These are phyloP conservation scores for Corylus heterophylla DNA, from an alignment of 306 rosid species.

Conservation along the genomic window DNA sequence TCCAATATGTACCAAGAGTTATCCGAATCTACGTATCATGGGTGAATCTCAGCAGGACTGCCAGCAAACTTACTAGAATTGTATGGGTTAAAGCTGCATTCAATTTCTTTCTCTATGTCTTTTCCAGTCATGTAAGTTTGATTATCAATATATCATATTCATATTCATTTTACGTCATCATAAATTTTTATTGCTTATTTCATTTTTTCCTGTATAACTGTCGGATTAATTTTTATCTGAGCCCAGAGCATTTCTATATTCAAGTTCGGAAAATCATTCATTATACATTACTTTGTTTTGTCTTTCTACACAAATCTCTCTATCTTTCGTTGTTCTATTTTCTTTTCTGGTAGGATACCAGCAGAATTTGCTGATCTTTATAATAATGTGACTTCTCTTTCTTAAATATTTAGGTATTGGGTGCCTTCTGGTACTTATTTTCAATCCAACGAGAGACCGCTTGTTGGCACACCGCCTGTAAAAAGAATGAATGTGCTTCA, in stretches of 20 bases:
- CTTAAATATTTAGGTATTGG: slow-evolving; percentile 55
- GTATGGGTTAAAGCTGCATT: slow-evolving; percentile 97
- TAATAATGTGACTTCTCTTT: not conserved
- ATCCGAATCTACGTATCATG: slow-evolving; percentile 75
- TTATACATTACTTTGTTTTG: no score
- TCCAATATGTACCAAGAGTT: slow-evolving; percentile 82
- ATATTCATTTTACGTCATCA: not conserved
- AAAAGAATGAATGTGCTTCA: slow-evolving; percentile 18
- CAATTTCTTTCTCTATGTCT: slow-evolving; percentile 87
- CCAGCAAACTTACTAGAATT: slow-evolving; percentile 80
- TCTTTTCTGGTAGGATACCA: no score
- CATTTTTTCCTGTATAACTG: no score
- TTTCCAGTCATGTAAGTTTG: slow-evolving; percentile 87
- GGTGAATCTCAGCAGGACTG: slow-evolving; percentile 78
- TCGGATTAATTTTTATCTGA: no score
- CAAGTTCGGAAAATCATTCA: no score
- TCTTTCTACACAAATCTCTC: no score
- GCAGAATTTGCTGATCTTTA: no score
- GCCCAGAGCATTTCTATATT: no score
- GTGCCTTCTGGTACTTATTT: slow-evolving; percentile 86
- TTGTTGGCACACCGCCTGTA: slow-evolving; percentile 74
- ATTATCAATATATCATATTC: not conserved
- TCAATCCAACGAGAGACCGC: slow-evolving; percentile 83
- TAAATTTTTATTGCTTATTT: not conserved
- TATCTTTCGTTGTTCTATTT: no score